Evolutionary conservation across 1,284 basidiomycete species (phyloP), one percentile per base, ranked within the genome.

Genomic region (Ganoderma leucocontextum): DNA sequence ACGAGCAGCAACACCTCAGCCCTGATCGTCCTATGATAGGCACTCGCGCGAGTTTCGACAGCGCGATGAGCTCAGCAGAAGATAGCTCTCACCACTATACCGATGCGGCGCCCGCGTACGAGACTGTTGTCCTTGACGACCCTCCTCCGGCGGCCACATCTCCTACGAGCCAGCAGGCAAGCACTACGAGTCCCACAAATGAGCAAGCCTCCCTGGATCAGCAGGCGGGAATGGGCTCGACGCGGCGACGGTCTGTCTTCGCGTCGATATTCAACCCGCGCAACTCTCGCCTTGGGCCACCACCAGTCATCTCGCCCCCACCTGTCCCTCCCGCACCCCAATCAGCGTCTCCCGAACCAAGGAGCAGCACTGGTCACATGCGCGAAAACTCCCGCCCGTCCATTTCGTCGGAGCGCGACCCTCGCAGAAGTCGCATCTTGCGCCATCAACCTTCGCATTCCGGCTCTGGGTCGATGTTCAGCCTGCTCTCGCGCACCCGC

Each of bases 91-190:
- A 63, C 5, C 66, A 80, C 55, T 82, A 85, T 6, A 79, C 87
- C 68, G 91, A 88, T 35, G 86, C 87, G 55, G 87, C 89, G 10
- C 91, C 91, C 7, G 77, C 90, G 0, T 92, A 93, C 76, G 90
- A 92, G 77, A 86, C 85, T 19, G 79, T 87, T 8, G 79, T 71
- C 7, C 64, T 73, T n/a, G 74, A 73, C n/a, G 72, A 71, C 35
- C 47, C 63, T 38, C 59, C 12, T 49, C 66, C 47, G 49, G 35
- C 53, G 29, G 8, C 55, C 1, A 62, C 60, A 19, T 19, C 70
- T 15, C 35, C 60, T 22, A n/a, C 62, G 13, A 35, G 36, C 35
- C 42, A 62, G 44, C 29, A 63, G 2, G 9, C 4, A 13, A 19
- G 9, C 10, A 33, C 38, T 6, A 29, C 66, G 19, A 36, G 67